Base-by-base conservation (phyloP, 345 rosid species). In the Passiflora organensis region DNA sequence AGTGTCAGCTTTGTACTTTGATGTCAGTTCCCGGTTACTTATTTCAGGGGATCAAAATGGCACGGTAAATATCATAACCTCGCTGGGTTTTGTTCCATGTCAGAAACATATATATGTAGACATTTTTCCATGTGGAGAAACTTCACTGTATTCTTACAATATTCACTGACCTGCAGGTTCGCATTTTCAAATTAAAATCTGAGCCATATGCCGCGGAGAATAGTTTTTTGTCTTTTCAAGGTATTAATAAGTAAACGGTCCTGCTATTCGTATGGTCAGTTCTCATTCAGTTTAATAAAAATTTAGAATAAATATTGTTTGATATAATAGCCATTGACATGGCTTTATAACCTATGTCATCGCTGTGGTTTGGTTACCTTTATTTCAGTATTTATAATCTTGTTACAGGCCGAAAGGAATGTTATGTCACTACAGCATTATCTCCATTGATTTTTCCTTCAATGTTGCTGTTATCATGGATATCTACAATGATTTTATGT, bases 31-130 rank as follows among this genome's bases (percentile, higher is more conserved):
- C 41, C 78, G 72, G 52, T 58, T 80, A 59, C 91, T 91, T 71
- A 70, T 78, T 53, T 80, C 95, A 37, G 96, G 97, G 53, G 96
- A 91, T 73, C 81, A 83, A 41, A 76, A 55, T 65, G 96, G 97
- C 79, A 75, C 46, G 87, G 95, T 86, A 59, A 65, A 69, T 46
- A 55, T 55, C 32, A 18, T 62, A 24, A 13, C 19, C n/a, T n/a
- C 41, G 2, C 59, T 36, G 19, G 61, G 39, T 50, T 62, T 44
- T 39, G 13, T 53, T 10, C 11, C 24, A 43, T 55, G 25, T 22
- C 6, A 41, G 11, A 22, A 6, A 21, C 39, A 6, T 17, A 12
- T 41, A 6, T 11, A 6, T 17, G 46, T n/a, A 47, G 19, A 9
- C 20, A 32, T 43, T 47, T 21, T 4, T 53, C 43, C 48, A 6